A percentile compares a stretch with the other conserved stretches of the same genome.
Conservation (phyloP, 345 rosid genomes). For the Boechera stricta region DNA sequence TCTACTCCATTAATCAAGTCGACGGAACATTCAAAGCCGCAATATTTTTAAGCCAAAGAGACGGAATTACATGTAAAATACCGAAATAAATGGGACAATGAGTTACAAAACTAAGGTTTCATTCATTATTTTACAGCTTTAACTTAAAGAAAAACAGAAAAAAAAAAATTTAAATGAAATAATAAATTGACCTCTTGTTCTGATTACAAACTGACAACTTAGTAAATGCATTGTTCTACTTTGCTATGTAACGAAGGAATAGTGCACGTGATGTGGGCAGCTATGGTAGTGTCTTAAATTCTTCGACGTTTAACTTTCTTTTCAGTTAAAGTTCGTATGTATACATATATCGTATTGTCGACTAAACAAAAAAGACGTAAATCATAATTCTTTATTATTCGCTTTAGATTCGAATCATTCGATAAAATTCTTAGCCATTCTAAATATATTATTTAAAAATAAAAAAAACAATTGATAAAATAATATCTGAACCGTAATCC, state of each 20-base stretch:
- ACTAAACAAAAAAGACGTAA: background rate
- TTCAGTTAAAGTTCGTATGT: slow-evolving; percentile 27
- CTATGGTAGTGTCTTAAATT: slow-evolving; percentile 10
- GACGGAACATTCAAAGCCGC: too few species aligned
- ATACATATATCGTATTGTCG: background rate
- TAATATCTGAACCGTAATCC: slow-evolving; percentile 24
- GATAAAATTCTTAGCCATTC: background rate
- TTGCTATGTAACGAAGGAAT: slow-evolving; percentile 31
- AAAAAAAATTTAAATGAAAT: background rate
- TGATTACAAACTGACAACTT: slow-evolving; percentile 8
- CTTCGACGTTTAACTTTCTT: slow-evolving; percentile 16
- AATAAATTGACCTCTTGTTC: background rate
- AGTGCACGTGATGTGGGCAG: slow-evolving; percentile 31
- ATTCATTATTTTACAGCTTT: background rate
- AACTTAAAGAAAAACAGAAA: background rate
- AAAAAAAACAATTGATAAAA: background rate
- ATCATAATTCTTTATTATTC: background rate
- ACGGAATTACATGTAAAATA: too few species aligned
- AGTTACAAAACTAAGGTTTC: slow-evolving; percentile 1
- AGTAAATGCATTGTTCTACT: slow-evolving; percentile 32
- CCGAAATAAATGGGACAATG: too few species aligned
- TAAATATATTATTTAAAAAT: background rate
- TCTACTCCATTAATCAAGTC: too few species aligned
- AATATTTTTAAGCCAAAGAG: too few species aligned
- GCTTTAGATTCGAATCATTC: slow-evolving; percentile 28